Conservation (phyloP, 1,284 basidiomycete genomes). For the Agroathelia rolfsii region DNA sequence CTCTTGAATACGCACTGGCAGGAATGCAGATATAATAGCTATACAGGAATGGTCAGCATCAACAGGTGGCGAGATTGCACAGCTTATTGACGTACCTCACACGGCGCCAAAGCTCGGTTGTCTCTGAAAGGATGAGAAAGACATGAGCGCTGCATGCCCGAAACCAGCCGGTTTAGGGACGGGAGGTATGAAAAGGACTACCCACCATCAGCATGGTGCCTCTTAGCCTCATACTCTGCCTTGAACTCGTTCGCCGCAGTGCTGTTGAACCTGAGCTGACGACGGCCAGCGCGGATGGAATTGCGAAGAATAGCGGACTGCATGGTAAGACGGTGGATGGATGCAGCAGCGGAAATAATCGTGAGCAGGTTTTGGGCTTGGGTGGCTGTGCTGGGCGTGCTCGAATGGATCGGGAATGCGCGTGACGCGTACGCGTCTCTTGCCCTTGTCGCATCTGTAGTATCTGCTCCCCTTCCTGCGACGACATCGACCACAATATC, state of each 20-base stretch:
- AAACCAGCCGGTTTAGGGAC: too few species aligned
- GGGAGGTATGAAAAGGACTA: constrained; percentile 8
- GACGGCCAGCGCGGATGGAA: constrained; percentile 45
- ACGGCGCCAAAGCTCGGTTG: constrained; percentile 74
- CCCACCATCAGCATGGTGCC: constrained; percentile 62
- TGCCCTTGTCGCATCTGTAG: too few species aligned
- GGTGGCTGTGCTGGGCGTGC: too few species aligned
- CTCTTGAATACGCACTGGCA: constrained; percentile 45
- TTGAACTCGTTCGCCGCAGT: constrained; percentile 33
- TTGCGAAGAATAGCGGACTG: constrained; percentile 18
- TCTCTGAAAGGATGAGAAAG: constrained; percentile 34
- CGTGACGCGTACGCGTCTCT: too few species aligned
- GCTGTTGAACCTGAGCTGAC: constrained; percentile 32
- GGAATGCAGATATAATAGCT: constrained; percentile 74
- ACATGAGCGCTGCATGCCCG: constrained; percentile 8
- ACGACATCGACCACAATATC: background rate
- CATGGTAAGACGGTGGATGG: constrained; percentile 8
- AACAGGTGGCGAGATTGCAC: background rate
- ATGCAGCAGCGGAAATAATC: too few species aligned
- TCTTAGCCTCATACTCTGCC: constrained; percentile 46
- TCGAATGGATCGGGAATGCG: too few species aligned
- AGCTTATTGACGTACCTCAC: constrained; percentile 48
- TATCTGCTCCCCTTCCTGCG: too few species aligned
- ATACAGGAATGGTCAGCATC: constrained; percentile 4
- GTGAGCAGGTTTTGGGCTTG: too few species aligned